These are phyloP conservation scores for Dendryphion nanum DNA, from an alignment of 2,329 filamentous ascomycete genomes.

Conservation along the genomic window DNA sequence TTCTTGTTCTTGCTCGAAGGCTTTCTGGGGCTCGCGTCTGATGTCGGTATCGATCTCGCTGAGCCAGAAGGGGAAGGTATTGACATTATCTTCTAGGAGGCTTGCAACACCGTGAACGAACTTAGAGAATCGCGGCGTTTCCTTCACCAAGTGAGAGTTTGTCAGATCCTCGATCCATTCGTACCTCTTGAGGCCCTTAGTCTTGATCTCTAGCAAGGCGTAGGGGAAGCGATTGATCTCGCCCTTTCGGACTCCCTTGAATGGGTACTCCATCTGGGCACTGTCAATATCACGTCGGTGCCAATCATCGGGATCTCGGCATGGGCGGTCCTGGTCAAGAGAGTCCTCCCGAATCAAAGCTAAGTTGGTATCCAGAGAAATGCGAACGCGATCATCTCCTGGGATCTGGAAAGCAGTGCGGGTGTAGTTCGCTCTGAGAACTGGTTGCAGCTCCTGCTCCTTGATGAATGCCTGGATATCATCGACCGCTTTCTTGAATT, in stretches of 20 bases:
- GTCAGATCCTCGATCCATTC: constrained; percentile 92
- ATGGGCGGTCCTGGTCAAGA: constrained; percentile 79
- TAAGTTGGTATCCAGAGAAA: constrained; percentile 89
- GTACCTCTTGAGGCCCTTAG: constrained; percentile 67
- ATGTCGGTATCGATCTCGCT: constrained; percentile 91
- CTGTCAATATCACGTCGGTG: constrained; percentile 89
- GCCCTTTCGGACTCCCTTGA: constrained; percentile 81
- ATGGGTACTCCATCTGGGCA: constrained; percentile 79
- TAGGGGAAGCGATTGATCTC: constrained; percentile 91
- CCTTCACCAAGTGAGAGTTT: constrained; percentile 86
- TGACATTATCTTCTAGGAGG: constrained; percentile 91
- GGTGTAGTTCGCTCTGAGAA: constrained; percentile 88
- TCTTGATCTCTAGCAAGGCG: constrained; percentile 88
- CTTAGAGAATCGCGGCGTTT: constrained; percentile 89
- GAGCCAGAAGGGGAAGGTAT: constrained; percentile 95
- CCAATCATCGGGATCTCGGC: constrained; percentile 85
- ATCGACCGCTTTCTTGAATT: constrained; percentile 69
- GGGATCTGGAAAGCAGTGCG: constrained; percentile 97
- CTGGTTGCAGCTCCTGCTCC: constrained; percentile 74
- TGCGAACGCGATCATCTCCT: constrained; percentile 81
- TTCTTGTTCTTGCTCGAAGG: constrained; percentile 89
- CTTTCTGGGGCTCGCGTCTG: constrained; percentile 83
- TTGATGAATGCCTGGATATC: constrained; percentile 79
- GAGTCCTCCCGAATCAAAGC: constrained; percentile 77
- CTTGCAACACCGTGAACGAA: constrained; percentile 92